Base-by-base conservation (phyloP, 1,284 basidiomycete genomes). In the Irpex sp. region DNA sequence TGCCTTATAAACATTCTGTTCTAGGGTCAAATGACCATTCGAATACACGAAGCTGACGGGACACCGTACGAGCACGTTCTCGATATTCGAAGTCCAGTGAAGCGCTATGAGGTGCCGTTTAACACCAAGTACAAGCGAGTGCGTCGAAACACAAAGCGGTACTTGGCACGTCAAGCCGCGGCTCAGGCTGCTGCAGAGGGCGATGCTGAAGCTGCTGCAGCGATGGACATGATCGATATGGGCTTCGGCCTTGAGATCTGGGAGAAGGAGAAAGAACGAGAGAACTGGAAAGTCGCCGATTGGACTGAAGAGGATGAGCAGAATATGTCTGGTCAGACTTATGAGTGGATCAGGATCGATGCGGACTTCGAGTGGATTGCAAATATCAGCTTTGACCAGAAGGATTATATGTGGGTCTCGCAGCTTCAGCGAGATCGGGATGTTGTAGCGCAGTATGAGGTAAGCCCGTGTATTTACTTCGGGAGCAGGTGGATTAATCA, bases 61-160 rank as follows among this genome's bases (percentile, higher is more conserved):
- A 98, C 97, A 47, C 97, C 97, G 0, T 99, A 99, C 72, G 97
- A 99, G 75, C 97, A 99, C 73, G 94, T 99, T 19, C 83, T 99
- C 49, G 95, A 98, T 73, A 93, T 99, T 63, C 89, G 93, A 49
- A 86, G 86, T 19, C 77, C 87, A 1, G 92, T 92, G 77, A 98
- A 97, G 74, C 89, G 92, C 11, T 98, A 94, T 73, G 95, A 97
- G 71, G 95, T 99, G 0, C 96, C 97, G 1, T 99, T 98, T 83
- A 99, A 99, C 75, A 98, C 97, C n/a, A 99, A 98, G 76, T 98
- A 98, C 78, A 99, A 98, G 77, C 94, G 97, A 66, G 93, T 98
- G 15, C 85, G 96, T 58, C 84, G 97, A 39, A 95, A 96, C 69
- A 97, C 94, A 19, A 97, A 97, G 74, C 91, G 95, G 17, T 97